phyloP scores from a whole-genome alignment of 1,284 basidiomycete genomes.

The Albatrellus sp. region DNA sequence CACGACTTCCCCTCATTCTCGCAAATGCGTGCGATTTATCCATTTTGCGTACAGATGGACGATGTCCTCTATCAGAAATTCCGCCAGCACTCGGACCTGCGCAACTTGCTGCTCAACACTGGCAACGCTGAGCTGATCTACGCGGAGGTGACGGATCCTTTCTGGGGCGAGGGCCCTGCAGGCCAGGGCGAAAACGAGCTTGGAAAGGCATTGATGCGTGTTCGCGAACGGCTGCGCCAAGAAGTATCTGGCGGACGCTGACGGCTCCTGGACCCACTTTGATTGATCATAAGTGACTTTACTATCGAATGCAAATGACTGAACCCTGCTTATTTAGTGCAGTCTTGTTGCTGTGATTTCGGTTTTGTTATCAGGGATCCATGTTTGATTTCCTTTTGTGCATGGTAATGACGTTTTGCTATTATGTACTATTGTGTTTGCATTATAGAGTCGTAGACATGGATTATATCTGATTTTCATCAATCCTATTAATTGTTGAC shows the following conservation, averaged over 20 bases:
- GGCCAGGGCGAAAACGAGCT: slow-evolving; percentile 45
- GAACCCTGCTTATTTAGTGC: too few relatives aligned
- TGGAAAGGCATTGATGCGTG: slow-evolving; percentile 38
- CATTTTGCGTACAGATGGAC: slow-evolving; percentile 33
- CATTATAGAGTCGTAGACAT: too few relatives aligned
- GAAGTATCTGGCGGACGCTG: slow-evolving; percentile 7
- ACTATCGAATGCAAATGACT: too few relatives aligned
- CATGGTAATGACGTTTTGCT: too few relatives aligned
- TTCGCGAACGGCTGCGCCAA: slow-evolving; percentile 31
- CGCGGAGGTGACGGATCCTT: slow-evolving; percentile 32
- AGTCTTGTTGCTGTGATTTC: too few relatives aligned
- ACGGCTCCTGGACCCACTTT: too few relatives aligned
- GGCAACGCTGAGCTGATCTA: slow-evolving; percentile 35
- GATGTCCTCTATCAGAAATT: slow-evolving; percentile 50
- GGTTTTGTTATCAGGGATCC: too few relatives aligned
- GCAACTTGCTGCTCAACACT: slow-evolving; percentile 33
- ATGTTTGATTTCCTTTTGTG: too few relatives aligned
- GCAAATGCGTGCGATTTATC: background rate
- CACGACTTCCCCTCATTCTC: background rate
- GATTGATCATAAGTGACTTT: too few relatives aligned
- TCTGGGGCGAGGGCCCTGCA: slow-evolving; percentile 43
- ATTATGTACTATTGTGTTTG: too few relatives aligned
- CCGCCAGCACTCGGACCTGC: slow-evolving; percentile 41
- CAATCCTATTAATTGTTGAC: too few relatives aligned
- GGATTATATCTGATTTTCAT: too few relatives aligned